Evolutionary conservation across 805 yeast genomes (phyloP).

Genomic region (Candida germanica): DNA sequence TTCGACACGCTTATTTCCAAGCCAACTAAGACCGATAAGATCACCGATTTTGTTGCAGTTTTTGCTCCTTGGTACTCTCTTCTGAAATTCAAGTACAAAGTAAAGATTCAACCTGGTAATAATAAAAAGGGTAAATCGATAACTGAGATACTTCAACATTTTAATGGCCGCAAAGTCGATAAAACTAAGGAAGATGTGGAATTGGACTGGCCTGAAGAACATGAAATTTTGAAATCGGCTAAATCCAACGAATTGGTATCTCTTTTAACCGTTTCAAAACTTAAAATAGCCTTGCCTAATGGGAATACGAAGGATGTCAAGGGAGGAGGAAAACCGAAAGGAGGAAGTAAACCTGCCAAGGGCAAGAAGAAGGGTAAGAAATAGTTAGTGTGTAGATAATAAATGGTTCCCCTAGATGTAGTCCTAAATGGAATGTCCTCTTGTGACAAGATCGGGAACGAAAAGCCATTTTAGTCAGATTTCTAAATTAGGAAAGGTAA

Average conservation of each 20-base stretch:
- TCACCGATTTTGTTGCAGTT: constrained; percentile 70
- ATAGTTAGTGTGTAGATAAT: too few relatives aligned
- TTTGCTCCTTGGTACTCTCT: constrained; percentile 93
- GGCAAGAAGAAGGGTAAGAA: constrained; percentile 15
- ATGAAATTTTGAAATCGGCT: constrained; percentile 50
- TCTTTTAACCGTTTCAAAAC: constrained; percentile 65
- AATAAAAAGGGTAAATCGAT: constrained; percentile 87
- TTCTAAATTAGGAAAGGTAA: too few relatives aligned
- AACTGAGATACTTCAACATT: constrained; percentile 60
- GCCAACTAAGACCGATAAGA: constrained; percentile 48
- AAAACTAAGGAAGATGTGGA: constrained; percentile 43
- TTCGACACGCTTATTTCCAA: constrained; percentile 44
- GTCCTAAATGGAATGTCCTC: too few relatives aligned
- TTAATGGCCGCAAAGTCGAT: constrained; percentile 49
- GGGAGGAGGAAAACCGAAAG: constrained; percentile 10
- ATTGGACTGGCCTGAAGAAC: constrained; percentile 70
- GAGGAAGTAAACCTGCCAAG: constrained; percentile 5
- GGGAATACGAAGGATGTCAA: constrained; percentile 5
- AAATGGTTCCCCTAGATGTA: too few relatives aligned
- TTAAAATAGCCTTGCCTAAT: constrained; percentile 57
- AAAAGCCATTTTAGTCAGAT: too few relatives aligned
- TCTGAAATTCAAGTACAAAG: constrained; percentile 71
- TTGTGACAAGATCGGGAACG: too few relatives aligned
- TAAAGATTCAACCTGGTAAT: constrained; percentile 75
- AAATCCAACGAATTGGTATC: constrained; percentile 68